phyloP scores from a whole-genome alignment of 176 grass and related monocot species.

The Puya raimondii region DNA sequence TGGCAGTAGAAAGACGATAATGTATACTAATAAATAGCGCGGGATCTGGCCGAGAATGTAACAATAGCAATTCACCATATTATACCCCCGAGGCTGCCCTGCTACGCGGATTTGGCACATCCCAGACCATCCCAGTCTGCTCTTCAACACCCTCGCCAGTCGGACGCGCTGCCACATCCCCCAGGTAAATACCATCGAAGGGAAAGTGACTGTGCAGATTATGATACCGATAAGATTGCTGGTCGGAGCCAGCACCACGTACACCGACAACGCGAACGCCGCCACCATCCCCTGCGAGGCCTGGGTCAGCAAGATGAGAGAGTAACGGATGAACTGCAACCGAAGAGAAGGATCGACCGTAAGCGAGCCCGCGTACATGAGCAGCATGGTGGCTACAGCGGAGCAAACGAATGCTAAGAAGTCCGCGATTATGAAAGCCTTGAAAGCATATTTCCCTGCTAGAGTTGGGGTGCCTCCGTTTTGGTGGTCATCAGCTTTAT shows the following conservation, averaged over 20 bases:
- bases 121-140: not conserved
- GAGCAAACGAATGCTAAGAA: conserved; percentile 41
- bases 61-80: too few species aligned
- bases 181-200: not conserved
- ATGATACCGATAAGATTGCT: not conserved
- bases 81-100: too few species aligned
- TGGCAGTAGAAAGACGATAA: too few species aligned
- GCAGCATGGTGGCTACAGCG: conserved; percentile 40
- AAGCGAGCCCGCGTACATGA: conserved; percentile 41
- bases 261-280: not conserved
- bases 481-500: not conserved
- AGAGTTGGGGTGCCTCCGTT: conserved; percentile 12
- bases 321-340: not conserved
- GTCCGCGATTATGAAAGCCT: conserved; percentile 20
- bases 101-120: not conserved
- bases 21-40: too few species aligned
- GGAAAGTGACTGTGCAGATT: not conserved
- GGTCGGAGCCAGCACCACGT: not conserved
- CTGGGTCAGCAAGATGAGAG: fast-evolving
- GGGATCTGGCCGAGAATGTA: too few species aligned
- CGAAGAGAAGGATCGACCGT: conserved; percentile 37
- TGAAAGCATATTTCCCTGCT: conserved; percentile 10
- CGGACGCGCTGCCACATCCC: not conserved
- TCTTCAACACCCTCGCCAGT: not conserved
- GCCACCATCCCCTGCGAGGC: not conserved